Evolutionary conservation across 257 asterid species (phyloP).

Genomic region (Petrea volubilis): DNA sequence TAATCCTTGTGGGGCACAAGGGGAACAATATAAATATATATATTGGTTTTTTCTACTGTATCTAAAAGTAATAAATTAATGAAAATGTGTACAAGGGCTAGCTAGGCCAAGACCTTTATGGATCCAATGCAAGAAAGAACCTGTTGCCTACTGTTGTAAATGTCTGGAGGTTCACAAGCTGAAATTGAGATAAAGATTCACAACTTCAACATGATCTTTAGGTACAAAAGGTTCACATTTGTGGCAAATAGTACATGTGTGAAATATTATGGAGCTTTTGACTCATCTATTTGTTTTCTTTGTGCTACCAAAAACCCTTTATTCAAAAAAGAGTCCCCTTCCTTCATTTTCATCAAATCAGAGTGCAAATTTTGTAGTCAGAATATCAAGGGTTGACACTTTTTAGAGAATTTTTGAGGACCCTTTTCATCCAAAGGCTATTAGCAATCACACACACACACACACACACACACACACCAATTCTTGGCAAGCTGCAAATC

Average conservation of each 20-base stretch:
- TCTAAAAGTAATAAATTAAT: slow-evolving; percentile 3
- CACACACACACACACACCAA: slow-evolving; percentile 3
- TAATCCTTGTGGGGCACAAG: not conserved
- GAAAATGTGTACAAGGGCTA: not conserved
- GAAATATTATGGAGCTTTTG: not conserved
- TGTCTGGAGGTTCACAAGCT: slow-evolving; percentile 35
- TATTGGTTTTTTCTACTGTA: not conserved
- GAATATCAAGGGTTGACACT: not conserved
- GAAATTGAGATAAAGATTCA: slow-evolving; percentile 34
- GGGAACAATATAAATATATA: not conserved
- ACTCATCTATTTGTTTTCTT: no score
- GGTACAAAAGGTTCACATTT: slow-evolving; percentile 23
- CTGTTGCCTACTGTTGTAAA: slow-evolving; percentile 33
- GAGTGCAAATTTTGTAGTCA: not conserved
- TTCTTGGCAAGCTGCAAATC: not conserved
- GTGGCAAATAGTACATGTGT: slow-evolving; percentile 13
- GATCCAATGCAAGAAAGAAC: slow-evolving; percentile 40
- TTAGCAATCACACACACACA: not conserved
- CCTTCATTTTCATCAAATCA: not conserved
- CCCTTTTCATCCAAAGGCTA: slow-evolving; percentile 20
- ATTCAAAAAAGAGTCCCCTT: not conserved
- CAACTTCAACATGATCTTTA: slow-evolving; percentile 20
- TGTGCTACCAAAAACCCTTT: not conserved
- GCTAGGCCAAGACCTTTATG: slow-evolving; percentile 22
- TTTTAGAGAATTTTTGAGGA: not conserved